These are phyloP conservation scores for Ascosphaera pollenicola DNA, from an alignment of 2,329 filamentous ascomycete genomes.

Conservation along the genomic window DNA sequence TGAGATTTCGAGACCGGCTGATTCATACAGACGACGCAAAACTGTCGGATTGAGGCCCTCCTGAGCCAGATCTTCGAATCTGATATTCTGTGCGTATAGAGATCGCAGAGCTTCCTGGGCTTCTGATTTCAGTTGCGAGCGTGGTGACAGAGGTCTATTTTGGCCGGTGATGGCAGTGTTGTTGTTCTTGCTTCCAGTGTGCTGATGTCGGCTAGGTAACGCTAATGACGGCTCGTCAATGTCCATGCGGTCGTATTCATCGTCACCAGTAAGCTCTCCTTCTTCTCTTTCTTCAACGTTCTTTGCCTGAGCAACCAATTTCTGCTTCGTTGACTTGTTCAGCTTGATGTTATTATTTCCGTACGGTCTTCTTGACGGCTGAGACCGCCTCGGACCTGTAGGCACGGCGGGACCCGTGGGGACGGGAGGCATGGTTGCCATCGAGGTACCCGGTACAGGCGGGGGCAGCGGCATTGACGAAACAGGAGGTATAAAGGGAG, in stretches of 20 bases:
- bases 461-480: background rate
- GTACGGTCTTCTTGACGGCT: background rate
- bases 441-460: background rate
- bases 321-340: background rate
- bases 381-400: background rate
- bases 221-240: background rate
- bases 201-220: too few species aligned
- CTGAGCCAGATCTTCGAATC: slow-evolving; percentile 48
- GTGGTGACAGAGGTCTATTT: background rate
- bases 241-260: background rate
- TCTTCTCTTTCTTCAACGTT: slow-evolving; percentile 37
- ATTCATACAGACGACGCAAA: slow-evolving; percentile 42
- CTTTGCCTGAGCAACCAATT: slow-evolving; percentile 1
- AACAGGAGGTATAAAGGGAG: background rate
- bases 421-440: background rate
- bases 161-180: background rate
- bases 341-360: background rate
- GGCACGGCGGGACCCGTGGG: background rate
- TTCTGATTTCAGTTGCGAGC: slow-evolving; percentile 18
- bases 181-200: background rate
- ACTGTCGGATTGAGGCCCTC: slow-evolving; percentile 47
- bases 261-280: slow-evolving; percentile 50
- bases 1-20: slow-evolving; percentile 35
- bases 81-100: slow-evolving; percentile 40
- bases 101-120: slow-evolving; percentile 47